Conservation (phyloP, 1,139 yeast genomes). For the Kodamaea suecica region DNA sequence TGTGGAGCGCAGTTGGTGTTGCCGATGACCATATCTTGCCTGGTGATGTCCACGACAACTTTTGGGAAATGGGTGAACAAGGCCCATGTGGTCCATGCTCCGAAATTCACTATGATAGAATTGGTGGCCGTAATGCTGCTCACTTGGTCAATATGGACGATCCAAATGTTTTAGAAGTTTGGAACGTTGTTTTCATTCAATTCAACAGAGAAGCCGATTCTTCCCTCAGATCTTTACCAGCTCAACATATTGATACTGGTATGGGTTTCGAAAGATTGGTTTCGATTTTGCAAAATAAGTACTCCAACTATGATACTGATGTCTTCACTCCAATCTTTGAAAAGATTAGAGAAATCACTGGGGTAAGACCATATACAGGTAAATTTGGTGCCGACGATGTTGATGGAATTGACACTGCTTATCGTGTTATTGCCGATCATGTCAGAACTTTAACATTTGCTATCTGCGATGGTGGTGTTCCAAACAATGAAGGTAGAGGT, state of each 20-base stretch:
- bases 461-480: conserved; percentile 97
- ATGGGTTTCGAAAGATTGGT: conserved; percentile 98
- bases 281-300: conserved; percentile 84
- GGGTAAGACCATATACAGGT: conserved; percentile 87
- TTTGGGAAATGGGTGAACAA: conserved; percentile 99
- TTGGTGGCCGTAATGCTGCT: conserved; percentile 96
- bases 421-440: conserved; percentile 97
- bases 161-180: conserved; percentile 93
- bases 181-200: conserved; percentile 97
- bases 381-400: conserved; percentile 87
- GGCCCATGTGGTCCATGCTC: conserved; percentile 99
- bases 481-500: conserved; percentile 98
- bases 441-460: conserved; percentile 96
- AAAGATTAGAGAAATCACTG: conserved; percentile 86
- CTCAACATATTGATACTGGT: conserved; percentile 96
- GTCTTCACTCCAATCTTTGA: conserved; percentile 86
- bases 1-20: conserved; percentile 87
- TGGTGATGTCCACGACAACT: conserved; percentile 86
- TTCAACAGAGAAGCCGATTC: conserved; percentile 90
- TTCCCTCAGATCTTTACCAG: conserved; percentile 79
- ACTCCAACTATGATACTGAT: conserved; percentile 95
- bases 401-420: conserved; percentile 96
- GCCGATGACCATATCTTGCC: conserved; percentile 89
- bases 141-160: conserved; percentile 89
- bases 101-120: conserved; percentile 94